phyloP scores from a whole-genome alignment of 345 rosid genomes.

The Crucihimalaya himalaica region DNA sequence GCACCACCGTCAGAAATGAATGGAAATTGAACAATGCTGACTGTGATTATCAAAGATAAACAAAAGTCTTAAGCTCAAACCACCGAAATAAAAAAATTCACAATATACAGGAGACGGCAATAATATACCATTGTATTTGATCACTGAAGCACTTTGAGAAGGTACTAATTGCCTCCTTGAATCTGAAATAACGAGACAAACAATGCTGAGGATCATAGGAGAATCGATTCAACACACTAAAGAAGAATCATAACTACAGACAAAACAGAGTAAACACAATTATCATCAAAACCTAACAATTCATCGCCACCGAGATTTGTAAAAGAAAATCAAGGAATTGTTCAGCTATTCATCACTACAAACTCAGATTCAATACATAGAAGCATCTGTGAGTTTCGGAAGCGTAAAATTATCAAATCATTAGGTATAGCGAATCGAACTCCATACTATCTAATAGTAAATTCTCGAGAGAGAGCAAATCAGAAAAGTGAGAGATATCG shows the following conservation, averaged over 20 bases:
- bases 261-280: background rate
- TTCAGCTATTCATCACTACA: background rate
- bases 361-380: background rate
- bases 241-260: background rate
- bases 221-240: background rate
- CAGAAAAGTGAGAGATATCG: background rate
- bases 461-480: background rate
- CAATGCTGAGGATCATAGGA: background rate
- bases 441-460: background rate
- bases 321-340: background rate
- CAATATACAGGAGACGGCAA: background rate
- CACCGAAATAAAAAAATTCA: background rate
- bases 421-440: background rate
- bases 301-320: conserved; percentile 16
- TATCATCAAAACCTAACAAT: conserved; percentile 11
- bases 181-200: conserved; percentile 17
- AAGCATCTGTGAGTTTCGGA: background rate
- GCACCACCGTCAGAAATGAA: conserved; percentile 82
- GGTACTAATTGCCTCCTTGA: conserved; percentile 6
- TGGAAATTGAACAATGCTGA: conserved; percentile 96
- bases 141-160: conserved; percentile 22
- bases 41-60: conserved; percentile 45
- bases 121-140: conserved; percentile 33
- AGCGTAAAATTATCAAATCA: background rate
- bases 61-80: conserved; percentile 13